Percentiles rank a stretch among this genome's conserved stretches.
Conservation (phyloP, 345 rosid species). For the Sonneratia alba region DNA sequence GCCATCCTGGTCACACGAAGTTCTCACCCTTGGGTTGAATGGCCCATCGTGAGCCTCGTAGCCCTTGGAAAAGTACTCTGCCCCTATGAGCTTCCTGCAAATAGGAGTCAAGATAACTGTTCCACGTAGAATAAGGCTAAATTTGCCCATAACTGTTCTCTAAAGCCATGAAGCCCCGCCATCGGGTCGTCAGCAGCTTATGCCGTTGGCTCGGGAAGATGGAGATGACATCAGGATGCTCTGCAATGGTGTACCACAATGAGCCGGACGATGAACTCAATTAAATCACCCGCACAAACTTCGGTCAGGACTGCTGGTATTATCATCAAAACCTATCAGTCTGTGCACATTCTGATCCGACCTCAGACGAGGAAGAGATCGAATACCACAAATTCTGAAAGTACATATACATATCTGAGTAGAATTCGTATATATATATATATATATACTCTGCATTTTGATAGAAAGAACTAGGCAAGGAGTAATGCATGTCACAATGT, state of each 20-base stretch:
- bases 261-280: no score
- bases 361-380: no score
- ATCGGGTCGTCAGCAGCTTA: constrained; percentile 43
- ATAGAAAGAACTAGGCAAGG: neutral
- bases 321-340: neutral
- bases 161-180: constrained; percentile 48
- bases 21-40: neutral
- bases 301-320: no score
- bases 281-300: neutral
- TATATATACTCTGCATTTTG: no score
- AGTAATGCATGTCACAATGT: neutral
- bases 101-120: neutral
- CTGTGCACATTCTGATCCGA: neutral
- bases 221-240: constrained; percentile 37
- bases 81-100: constrained; percentile 56
- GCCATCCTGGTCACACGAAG: constrained; percentile 32
- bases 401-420: no score
- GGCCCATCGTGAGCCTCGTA: constrained; percentile 7
- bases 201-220: constrained; percentile 31
- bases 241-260: constrained; percentile 14
- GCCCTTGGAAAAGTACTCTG: constrained; percentile 40
- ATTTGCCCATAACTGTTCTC: constrained; percentile 30
- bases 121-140: constrained; percentile 25
- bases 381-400: no score
- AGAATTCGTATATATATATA: no score